A percentile compares a stretch with the other conserved stretches of the same genome.
Evolutionary conservation across 1,139 yeast species (phyloP).

Genomic region (Geotrichum restrictum): DNA sequence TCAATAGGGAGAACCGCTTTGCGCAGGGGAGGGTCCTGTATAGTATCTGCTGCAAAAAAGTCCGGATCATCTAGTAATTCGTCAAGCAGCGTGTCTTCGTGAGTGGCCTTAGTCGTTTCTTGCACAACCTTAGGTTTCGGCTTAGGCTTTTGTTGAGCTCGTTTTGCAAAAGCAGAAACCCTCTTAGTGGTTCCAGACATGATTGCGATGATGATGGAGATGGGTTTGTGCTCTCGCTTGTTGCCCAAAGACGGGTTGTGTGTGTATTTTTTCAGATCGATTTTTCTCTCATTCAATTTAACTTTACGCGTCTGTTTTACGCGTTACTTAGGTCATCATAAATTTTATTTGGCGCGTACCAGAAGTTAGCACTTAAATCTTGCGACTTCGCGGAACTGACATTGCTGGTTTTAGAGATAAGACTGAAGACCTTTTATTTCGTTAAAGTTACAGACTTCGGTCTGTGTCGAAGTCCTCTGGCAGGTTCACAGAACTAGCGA

Average conservation of each 20-base stretch:
- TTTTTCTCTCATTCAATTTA: neutral
- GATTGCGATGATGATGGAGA: neutral
- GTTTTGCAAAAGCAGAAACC: conserved; percentile 17
- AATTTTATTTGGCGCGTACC: no score
- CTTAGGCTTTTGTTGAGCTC: conserved; percentile 12
- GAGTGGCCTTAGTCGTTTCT: neutral
- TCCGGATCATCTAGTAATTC: neutral
- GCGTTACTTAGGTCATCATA: neutral
- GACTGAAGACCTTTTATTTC: no score
- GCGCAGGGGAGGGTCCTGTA: conserved; percentile 8
- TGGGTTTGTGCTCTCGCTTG: no score
- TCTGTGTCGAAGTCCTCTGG: no score
- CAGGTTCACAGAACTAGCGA: no score
- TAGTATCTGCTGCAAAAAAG: neutral
- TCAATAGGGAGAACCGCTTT: conserved; percentile 58
- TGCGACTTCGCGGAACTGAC: no score
- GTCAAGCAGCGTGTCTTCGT: conserved; percentile 1
- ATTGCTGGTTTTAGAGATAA: no score
- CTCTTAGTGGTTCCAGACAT: conserved; percentile 11
- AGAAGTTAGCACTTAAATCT: neutral
- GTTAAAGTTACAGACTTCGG: no score
- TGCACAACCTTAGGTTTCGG: neutral
- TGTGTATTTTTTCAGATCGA: neutral
- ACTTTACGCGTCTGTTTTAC: neutral
- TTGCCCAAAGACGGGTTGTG: neutral